phyloP scores from a whole-genome alignment of 179 eudicot genomes.

The Vitellaria paradoxa region DNA sequence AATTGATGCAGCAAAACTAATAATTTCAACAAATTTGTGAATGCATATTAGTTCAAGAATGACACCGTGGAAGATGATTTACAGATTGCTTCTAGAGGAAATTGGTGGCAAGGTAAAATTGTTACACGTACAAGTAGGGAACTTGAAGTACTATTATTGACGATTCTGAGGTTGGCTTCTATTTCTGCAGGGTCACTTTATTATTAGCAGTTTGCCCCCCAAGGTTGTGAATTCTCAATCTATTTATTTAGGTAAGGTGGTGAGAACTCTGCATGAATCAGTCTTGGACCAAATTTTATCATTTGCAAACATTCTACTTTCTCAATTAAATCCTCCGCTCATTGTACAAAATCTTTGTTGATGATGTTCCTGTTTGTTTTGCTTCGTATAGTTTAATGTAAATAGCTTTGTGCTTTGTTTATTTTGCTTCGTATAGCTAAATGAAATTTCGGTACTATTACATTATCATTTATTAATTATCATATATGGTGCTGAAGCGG shows the following conservation, averaged over 20 bases:
- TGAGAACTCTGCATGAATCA: neutral
- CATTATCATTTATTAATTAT: too few relatives aligned
- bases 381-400: too few relatives aligned
- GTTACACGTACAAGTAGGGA: neutral
- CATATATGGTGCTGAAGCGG: too few relatives aligned
- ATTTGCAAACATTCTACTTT: too few relatives aligned
- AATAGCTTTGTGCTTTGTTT: too few relatives aligned
- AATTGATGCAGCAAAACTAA: neutral
- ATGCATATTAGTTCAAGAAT: constrained; percentile 35
- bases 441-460: too few relatives aligned
- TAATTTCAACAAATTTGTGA: neutral
- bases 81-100: constrained; percentile 41
- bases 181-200: constrained; percentile 36
- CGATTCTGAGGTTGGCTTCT: neutral
- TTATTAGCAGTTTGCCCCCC: constrained; percentile 16
- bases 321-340: too few relatives aligned
- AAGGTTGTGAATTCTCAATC: constrained; percentile 15
- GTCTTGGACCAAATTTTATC: neutral
- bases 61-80: constrained; percentile 36
- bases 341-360: too few relatives aligned
- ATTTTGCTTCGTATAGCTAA: too few relatives aligned
- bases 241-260: constrained; percentile 17
- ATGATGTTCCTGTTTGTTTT: neutral
- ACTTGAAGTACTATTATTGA: neutral
- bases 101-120: constrained; percentile 59